phyloP scores from a whole-genome alignment of 805 yeast species.

The Blastobotrys peoriensis region DNA sequence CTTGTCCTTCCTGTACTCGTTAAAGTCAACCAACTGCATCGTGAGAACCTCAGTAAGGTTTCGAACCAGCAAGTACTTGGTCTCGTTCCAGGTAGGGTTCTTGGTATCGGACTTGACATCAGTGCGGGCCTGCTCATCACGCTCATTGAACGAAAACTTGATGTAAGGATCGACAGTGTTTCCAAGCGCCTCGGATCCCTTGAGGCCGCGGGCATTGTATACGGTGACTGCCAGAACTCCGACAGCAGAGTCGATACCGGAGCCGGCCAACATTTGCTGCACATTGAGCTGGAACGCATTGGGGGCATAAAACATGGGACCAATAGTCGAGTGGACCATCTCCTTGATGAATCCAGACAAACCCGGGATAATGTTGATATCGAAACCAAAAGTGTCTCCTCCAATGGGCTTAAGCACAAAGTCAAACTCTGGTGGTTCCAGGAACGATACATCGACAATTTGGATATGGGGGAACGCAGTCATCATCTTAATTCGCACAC shows the following conservation, averaged over 20 bases:
- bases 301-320: conserved; percentile 84
- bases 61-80: conserved; percentile 58
- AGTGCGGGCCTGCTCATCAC: conserved; percentile 57
- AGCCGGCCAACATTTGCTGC: conserved; percentile 83
- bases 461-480: conserved; percentile 88
- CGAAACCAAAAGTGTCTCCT: conserved; percentile 81
- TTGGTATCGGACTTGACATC: conserved; percentile 59
- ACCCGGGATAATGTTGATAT: conserved; percentile 82
- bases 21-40: conserved; percentile 67
- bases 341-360: conserved; percentile 73
- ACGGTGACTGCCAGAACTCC: conserved; percentile 76
- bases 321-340: conserved; percentile 78
- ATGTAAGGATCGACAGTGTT: conserved; percentile 89
- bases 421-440: conserved; percentile 86
- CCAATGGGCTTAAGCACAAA: conserved; percentile 76
- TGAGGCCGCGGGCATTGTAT: conserved; percentile 60
- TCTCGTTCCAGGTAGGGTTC: conserved; percentile 82
- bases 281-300: conserved; percentile 89
- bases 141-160: conserved; percentile 55
- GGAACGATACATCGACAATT: conserved; percentile 76
- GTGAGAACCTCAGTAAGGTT: conserved; percentile 79
- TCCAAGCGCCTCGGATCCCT: conserved; percentile 61
- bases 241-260: conserved; percentile 68
- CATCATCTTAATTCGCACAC: conserved; percentile 87
- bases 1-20: conserved; percentile 72